Percentiles rank a stretch among this genome's conserved stretches.
Evolutionary conservation across 805 yeast genomes (phyloP).

Genomic region (Cyberlindnera euphorbiae): DNA sequence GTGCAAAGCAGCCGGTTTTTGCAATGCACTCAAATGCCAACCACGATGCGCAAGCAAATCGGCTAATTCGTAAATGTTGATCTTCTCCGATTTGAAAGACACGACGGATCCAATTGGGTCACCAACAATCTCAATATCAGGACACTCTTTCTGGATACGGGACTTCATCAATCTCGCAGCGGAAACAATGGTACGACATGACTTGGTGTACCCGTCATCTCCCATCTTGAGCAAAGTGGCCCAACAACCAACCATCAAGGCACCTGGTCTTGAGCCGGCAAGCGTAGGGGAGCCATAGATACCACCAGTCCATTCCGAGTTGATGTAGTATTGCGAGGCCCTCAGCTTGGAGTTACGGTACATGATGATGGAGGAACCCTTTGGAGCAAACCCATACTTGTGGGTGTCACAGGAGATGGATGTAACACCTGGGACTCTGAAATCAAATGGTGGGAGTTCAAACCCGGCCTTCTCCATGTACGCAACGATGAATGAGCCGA

Average conservation of each 20-base stretch:
- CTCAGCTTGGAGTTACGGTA: constrained; percentile 68
- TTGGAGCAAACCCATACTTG: constrained; percentile 97
- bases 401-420: constrained; percentile 99
- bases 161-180: constrained; percentile 57
- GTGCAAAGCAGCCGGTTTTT: constrained; percentile 87
- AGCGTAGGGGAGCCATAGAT: constrained; percentile 93
- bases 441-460: constrained; percentile 59
- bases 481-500: constrained; percentile 88
- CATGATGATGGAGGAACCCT: constrained; percentile 91
- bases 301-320: constrained; percentile 90
- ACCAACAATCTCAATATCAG: constrained; percentile 69
- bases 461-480: constrained; percentile 64
- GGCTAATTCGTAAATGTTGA: constrained; percentile 75
- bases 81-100: constrained; percentile 57
- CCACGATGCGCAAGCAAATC: constrained; percentile 64
- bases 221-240: constrained; percentile 85
- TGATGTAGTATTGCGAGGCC: constrained; percentile 76
- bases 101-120: constrained; percentile 83
- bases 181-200: constrained; percentile 60
- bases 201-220: constrained; percentile 68
- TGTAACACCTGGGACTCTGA: constrained; percentile 87
- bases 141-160: constrained; percentile 41
- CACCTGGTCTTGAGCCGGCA: constrained; percentile 97
- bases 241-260: constrained; percentile 97
- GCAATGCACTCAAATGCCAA: constrained; percentile 88